A percentile compares a stretch with the other conserved stretches of the same genome.
These are phyloP conservation scores for Pseudotsuga menziesii DNA, from an alignment of 75 land plant species.

Conservation along the genomic window DNA sequence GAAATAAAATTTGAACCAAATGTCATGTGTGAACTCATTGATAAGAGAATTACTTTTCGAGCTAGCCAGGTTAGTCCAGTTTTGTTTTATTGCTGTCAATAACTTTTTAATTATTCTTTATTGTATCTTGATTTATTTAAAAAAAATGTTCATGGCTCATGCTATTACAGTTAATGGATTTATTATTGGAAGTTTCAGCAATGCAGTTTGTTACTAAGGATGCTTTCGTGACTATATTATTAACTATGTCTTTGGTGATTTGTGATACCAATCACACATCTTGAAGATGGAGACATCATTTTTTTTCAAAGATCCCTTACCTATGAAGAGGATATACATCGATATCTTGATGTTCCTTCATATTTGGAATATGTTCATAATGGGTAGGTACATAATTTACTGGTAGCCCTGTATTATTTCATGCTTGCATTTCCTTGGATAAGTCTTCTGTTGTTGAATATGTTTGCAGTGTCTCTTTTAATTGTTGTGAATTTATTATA, in stretches of 20 bases:
- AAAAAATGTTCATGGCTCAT: not conserved
- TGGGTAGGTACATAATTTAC: conserved; percentile 29
- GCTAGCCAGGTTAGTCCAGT: conserved; percentile 36
- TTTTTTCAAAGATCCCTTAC: conserved; percentile 38
- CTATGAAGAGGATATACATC: conserved; percentile 34
- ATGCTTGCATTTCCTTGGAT: too few relatives aligned
- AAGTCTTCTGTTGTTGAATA: too few relatives aligned
- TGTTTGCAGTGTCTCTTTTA: too few relatives aligned
- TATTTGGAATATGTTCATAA: conserved; percentile 43
- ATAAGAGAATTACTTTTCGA: conserved; percentile 36
- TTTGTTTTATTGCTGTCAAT: not conserved
- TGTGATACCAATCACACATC: conserved; percentile 13
- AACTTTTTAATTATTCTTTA: not conserved
- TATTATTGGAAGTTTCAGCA: not conserved
- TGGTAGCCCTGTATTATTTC: too few relatives aligned
- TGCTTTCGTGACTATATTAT: not conserved
- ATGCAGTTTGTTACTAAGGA: conserved; percentile 66
- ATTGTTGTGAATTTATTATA: too few relatives aligned
- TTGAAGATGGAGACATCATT: conserved; percentile 57
- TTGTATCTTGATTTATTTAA: not conserved
- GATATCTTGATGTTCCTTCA: conserved; percentile 48
- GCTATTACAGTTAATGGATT: not conserved
- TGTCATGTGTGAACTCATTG: conserved; percentile 52
- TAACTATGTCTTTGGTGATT: not conserved
- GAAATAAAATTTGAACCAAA: conserved; percentile 53